These are phyloP conservation scores for Nitzschia inconspicua DNA, from an alignment of 108 stramenopile genomes.

Conservation along the genomic window DNA sequence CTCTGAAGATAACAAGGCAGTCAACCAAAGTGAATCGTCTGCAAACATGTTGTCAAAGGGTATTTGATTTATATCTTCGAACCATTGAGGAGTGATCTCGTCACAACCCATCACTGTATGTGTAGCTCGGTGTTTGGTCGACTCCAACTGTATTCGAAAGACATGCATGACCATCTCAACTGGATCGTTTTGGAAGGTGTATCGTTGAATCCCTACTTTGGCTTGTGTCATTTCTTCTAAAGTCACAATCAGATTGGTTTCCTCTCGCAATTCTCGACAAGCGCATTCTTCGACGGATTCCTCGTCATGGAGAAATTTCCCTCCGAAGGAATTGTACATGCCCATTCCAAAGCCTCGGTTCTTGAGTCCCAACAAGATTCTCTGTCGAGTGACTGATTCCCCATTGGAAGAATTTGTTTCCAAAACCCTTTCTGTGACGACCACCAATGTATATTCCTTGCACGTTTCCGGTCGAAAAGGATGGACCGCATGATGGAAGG, in stretches of 20 bases:
- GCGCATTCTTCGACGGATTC: conserved; percentile 37
- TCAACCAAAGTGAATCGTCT: conserved; percentile 76
- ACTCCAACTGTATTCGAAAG: conserved; percentile 45
- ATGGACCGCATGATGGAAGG: conserved; percentile 12
- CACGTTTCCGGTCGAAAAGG: background rate
- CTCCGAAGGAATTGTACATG: conserved; percentile 73
- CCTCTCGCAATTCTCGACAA: conserved; percentile 65
- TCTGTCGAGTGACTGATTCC: background rate
- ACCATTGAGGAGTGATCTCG: conserved; percentile 76
- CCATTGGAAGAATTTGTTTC: background rate
- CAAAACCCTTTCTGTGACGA: conserved; percentile 23
- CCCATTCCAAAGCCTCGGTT: conserved; percentile 73
- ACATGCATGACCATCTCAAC: conserved; percentile 66
- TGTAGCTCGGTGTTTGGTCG: conserved; percentile 36
- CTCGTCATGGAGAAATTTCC: conserved; percentile 54
- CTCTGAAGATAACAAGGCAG: conserved; percentile 37
- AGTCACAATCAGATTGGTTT: conserved; percentile 50
- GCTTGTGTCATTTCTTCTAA: conserved; percentile 36
- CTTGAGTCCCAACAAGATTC: conserved; percentile 65
- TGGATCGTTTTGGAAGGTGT: conserved; percentile 62
- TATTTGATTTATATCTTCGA: conserved; percentile 45
- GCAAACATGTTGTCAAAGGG: conserved; percentile 83
- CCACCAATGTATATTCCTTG: conserved; percentile 42
- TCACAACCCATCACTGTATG: too few species aligned
- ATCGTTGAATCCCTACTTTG: conserved; percentile 56